phyloP scores from a whole-genome alignment of 805 yeast species.

The Yarrowia porcina region DNA sequence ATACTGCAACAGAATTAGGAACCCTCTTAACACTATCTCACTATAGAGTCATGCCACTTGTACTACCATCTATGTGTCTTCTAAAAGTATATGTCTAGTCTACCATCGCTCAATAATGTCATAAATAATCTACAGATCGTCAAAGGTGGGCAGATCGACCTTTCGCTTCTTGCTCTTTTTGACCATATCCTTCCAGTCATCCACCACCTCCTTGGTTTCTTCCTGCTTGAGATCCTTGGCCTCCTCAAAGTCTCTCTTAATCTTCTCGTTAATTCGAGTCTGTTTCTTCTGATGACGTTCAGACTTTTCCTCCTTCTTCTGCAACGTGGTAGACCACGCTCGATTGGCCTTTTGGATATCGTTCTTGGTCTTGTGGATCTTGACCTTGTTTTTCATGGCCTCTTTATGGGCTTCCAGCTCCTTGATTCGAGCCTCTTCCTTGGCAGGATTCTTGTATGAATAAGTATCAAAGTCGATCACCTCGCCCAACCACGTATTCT shows the following conservation, averaged over 20 bases:
- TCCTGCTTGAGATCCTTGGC: constrained; percentile 41
- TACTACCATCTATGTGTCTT: too few relatives aligned
- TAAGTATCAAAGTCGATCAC: constrained; percentile 65
- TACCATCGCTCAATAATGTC: too few relatives aligned
- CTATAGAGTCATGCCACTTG: too few relatives aligned
- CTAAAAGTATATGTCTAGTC: too few relatives aligned
- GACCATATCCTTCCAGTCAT: constrained; percentile 88
- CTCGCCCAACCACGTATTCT: constrained; percentile 71
- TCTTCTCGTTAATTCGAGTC: constrained; percentile 59
- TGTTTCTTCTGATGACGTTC: constrained; percentile 67
- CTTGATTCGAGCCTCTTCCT: constrained; percentile 60
- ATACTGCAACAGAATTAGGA: too few relatives aligned
- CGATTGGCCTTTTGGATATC: constrained; percentile 44
- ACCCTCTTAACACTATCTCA: too few relatives aligned
- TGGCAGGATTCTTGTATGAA: constrained; percentile 58
- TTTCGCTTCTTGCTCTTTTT: constrained; percentile 56
- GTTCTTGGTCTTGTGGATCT: constrained; percentile 41
- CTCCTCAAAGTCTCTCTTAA: constrained; percentile 43
- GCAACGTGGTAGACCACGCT: constrained; percentile 77
- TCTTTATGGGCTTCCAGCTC: constrained; percentile 49
- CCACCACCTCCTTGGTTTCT: constrained; percentile 43
- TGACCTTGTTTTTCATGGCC: constrained; percentile 31
- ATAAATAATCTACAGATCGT: constrained; percentile 30
- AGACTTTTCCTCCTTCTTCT: constrained; percentile 56
- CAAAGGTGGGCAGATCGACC: constrained; percentile 31